Conservation (phyloP, 768 basidiomycete species). For the Trametes coccinea region DNA sequence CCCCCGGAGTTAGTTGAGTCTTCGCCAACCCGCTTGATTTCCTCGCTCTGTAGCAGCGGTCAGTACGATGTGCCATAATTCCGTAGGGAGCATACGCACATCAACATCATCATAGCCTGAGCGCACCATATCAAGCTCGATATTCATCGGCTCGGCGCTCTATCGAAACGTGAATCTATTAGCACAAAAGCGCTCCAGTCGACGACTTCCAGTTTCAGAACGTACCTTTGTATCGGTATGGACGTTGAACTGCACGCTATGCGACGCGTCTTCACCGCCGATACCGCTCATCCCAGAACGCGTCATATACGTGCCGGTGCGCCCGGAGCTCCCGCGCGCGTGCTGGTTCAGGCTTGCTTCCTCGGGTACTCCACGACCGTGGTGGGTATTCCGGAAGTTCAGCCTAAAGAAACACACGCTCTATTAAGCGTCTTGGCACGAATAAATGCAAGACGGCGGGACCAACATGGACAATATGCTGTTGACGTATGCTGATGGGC, state of each 20-base stretch:
- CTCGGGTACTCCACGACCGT: slow-evolving; percentile 27
- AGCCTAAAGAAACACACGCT: too few relatives aligned
- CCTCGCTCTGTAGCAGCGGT: too few relatives aligned
- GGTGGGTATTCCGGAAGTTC: slow-evolving; percentile 27
- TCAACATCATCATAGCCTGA: slow-evolving; percentile 1
- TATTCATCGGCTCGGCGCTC: slow-evolving; percentile 14
- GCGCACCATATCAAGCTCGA: slow-evolving; percentile 24
- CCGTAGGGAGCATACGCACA: background rate
- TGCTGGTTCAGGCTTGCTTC: slow-evolving; percentile 26
- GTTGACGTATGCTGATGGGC: slow-evolving; percentile 21
- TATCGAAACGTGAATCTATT: background rate
- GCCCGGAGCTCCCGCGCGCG: slow-evolving; percentile 13
- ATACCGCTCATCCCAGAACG: background rate
- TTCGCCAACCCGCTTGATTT: too few relatives aligned
- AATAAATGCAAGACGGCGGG: too few relatives aligned
- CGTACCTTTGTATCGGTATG: slow-evolving; percentile 22
- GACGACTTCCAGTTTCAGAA: too few relatives aligned
- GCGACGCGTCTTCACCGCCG: slow-evolving; percentile 7
- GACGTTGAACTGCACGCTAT: slow-evolving; percentile 25
- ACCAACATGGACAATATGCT: slow-evolving; percentile 25
- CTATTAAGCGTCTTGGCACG: background rate
- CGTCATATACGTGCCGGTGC: slow-evolving; percentile 2
- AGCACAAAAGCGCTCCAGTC: slow-evolving; percentile 1
- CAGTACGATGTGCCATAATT: too few relatives aligned
- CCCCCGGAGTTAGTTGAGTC: too few relatives aligned